Base-by-base conservation (phyloP, 1,139 yeast genomes). In the Scheffersomyces insectosa region DNA sequence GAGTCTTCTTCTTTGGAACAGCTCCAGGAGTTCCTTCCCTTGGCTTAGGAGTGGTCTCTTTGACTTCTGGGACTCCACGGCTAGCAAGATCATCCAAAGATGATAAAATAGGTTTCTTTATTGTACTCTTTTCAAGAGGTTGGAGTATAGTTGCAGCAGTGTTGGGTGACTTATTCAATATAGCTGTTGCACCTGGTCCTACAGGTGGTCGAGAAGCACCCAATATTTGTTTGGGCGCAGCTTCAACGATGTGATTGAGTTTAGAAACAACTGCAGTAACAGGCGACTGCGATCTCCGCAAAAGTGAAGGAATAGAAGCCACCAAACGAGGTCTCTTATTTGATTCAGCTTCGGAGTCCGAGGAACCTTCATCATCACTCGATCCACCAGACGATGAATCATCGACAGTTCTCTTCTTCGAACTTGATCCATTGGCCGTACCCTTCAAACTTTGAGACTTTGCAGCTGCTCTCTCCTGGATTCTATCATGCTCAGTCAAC, bases 1-100 rank as follows among this genome's bases (percentile, higher is more conserved):
- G 37, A 16, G 36, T 38, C 25, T 33, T 37, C 29, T 42, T 38
- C 39, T 32, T 32, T n/a, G 36, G 28, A 10, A 33, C 23, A 31
- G 34, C 23, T 8, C 34, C 34, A 31, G 6, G 34, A 14, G 23
- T 31, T 10, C 20, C 8, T 31, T 20, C 15, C 25, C 25, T 20
- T 7, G 25, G 20, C 28, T 37, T 42, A 14, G 13, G 9, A n/a
- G 39, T 11, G 35, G 23, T 16, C 3, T 82, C 87, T 43, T 68
- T 73, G 1, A 83, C 87, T 23, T 79, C 86, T 2, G 88, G 88
- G 13, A 82, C 75, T 2, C 87, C 88, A 46, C 81, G 66, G 20
- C 71, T 65, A 1, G 75, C 83, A 42, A 82, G 65, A 46, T 82
- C 85, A n/a, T 76, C 74, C 34, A 83, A 62, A 0, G 85, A 79